Conservation (phyloP, 179 eudicot species). For the Patellifolia procumbens region DNA sequence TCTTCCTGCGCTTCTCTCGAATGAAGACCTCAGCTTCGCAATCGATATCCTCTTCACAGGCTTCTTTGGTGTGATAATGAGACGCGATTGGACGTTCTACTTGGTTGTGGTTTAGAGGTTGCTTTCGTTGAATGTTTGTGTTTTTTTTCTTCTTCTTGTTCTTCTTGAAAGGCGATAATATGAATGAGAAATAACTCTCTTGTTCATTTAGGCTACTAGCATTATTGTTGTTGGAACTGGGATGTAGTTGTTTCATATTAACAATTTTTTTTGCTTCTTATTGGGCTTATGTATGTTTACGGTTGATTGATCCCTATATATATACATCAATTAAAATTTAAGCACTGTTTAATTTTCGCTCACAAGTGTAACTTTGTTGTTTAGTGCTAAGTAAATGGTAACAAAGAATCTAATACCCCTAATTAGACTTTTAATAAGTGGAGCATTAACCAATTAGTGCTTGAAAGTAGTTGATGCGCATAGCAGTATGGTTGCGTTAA, state of each 20-base stretch:
- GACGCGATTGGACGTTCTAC: neutral
- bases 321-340: too few species aligned
- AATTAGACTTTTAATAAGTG: too few species aligned
- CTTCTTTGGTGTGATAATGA: neutral
- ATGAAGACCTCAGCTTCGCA: slow-evolving; percentile 32
- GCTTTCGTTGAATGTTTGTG: neutral
- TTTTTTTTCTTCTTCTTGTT: slow-evolving; percentile 3
- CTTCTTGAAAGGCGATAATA: slow-evolving; percentile 19
- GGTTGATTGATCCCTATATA: too few species aligned
- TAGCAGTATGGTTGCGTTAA: too few species aligned
- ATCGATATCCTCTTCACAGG: slow-evolving; percentile 18
- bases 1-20: neutral
- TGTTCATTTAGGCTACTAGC: slow-evolving; percentile 16
- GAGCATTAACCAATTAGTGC: too few species aligned
- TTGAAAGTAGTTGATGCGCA: too few species aligned
- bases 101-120: slow-evolving; percentile 2
- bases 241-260: neutral
- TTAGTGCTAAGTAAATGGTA: too few species aligned
- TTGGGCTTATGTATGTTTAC: too few species aligned
- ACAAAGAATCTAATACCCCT: too few species aligned
- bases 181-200: slow-evolving; percentile 21
- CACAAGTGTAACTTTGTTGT: too few species aligned
- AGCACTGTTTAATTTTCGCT: too few species aligned
- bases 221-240: neutral
- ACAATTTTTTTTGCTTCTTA: too few species aligned